Conservation (phyloP, 2,329 filamentous ascomycete species). For the Orbilia blumenaviensis region DNA sequence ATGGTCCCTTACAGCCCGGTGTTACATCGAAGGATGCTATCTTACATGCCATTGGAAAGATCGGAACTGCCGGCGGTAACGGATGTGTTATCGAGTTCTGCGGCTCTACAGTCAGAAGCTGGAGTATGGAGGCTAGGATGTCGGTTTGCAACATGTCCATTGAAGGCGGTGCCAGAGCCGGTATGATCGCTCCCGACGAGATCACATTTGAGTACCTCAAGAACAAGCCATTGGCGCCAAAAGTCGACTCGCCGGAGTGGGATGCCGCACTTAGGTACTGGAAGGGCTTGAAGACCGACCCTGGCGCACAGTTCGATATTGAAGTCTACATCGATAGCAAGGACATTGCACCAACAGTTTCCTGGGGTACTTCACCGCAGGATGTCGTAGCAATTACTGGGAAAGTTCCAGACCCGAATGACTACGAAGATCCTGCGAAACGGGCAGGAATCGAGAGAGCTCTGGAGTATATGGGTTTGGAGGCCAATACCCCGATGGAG, state of each 20-base stretch:
- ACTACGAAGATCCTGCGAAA: constrained; percentile 80
- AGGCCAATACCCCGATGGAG: constrained; percentile 84
- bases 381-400: constrained; percentile 95
- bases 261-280: constrained; percentile 87
- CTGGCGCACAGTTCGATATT: constrained; percentile 87
- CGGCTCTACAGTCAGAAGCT: constrained; percentile 84
- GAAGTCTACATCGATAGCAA: constrained; percentile 90
- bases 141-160: constrained; percentile 99
- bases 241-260: constrained; percentile 85
- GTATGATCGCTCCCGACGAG: constrained; percentile 96
- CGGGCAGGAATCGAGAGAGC: constrained; percentile 81
- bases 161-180: constrained; percentile 91
- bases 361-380: constrained; percentile 96
- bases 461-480: constrained; percentile 95
- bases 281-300: constrained; percentile 83
- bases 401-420: constrained; percentile 86
- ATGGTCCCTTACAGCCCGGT: constrained; percentile 86
- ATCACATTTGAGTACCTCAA: constrained; percentile 95
- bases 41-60: constrained; percentile 88
- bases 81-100: constrained; percentile 97
- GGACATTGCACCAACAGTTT: constrained; percentile 91
- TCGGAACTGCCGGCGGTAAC: constrained; percentile 93
- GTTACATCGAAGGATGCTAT: constrained; percentile 97
- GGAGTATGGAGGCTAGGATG: constrained; percentile 98
- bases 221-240: constrained; percentile 86